Evolutionary conservation across 2,329 filamentous ascomycete genomes (phyloP).

Genomic region (Colletotrichum brevisporum): DNA sequence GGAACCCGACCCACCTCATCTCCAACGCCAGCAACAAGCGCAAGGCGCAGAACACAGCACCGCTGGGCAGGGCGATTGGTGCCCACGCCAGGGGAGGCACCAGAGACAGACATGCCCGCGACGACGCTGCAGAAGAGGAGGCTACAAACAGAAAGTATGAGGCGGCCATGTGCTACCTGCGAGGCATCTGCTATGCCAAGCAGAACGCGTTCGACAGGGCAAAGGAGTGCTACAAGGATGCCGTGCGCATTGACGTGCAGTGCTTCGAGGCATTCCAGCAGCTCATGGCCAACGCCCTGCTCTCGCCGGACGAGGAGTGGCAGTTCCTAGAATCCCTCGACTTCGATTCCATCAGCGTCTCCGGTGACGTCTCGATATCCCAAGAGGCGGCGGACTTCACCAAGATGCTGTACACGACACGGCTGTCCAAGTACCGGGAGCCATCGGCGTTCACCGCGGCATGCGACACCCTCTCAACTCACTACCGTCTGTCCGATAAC

Average conservation of each 20-base stretch:
- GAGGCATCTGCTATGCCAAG: constrained; percentile 95
- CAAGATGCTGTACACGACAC: constrained; percentile 95
- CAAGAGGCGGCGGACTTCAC: constrained; percentile 95
- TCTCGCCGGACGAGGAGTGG: constrained; percentile 92
- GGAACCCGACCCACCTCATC: constrained; percentile 92
- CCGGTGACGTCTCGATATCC: constrained; percentile 74
- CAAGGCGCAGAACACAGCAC: constrained; percentile 78
- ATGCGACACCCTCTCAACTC: constrained; percentile 90
- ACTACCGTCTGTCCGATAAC: constrained; percentile 90
- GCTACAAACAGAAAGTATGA: constrained; percentile 86
- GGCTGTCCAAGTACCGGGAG: constrained; percentile 94
- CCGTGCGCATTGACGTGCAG: constrained; percentile 95
- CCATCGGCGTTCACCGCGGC: constrained; percentile 86
- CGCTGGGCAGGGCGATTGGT: constrained; percentile 51
- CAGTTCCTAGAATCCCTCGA: constrained; percentile 89
- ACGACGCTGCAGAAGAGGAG: constrained; percentile 71
- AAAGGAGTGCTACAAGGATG: constrained; percentile 98
- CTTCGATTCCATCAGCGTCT: constrained; percentile 84
- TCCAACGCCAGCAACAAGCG: constrained; percentile 73
- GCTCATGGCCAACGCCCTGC: constrained; percentile 94
- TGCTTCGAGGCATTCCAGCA: constrained; percentile 99
- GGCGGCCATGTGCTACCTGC: constrained; percentile 96
- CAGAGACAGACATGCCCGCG: constrained; percentile 55
- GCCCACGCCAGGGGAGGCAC: constrained; percentile 32
- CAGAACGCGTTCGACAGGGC: constrained; percentile 97